phyloP scores from a whole-genome alignment of 1,139 yeast genomes.

The Kodamaea sp. region DNA sequence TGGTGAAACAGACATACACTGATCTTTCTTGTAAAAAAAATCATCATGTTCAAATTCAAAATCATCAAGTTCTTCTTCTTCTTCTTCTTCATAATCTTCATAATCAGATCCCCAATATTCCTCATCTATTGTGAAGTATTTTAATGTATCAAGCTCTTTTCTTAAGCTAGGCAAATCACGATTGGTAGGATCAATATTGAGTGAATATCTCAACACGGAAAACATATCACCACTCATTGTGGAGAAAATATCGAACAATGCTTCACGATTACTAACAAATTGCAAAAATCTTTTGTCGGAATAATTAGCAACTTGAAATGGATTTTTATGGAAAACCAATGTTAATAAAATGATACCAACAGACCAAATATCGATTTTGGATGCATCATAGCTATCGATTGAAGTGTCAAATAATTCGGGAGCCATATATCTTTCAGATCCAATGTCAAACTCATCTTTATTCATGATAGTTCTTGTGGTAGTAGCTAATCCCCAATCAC shows the following conservation, averaged over 20 bases:
- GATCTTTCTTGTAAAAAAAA: conserved; percentile 13
- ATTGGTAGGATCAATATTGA: conserved; percentile 85
- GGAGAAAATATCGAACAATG: conserved; percentile 88
- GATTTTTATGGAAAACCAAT: conserved; percentile 84
- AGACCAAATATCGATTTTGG: conserved; percentile 91
- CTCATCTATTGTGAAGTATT: conserved; percentile 80
- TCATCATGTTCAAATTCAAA: conserved; percentile 21
- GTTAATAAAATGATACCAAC: conserved; percentile 83
- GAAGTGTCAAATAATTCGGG: conserved; percentile 78
- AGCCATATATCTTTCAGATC: conserved; percentile 95
- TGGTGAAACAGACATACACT: conserved; percentile 8
- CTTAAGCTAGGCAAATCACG: conserved; percentile 63
- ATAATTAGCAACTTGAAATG: conserved; percentile 79
- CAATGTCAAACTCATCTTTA: conserved; percentile 75
- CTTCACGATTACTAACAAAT: conserved; percentile 84
- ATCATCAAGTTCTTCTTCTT: conserved; percentile 15
- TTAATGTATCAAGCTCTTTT: conserved; percentile 55
- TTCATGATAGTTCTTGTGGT: conserved; percentile 51
- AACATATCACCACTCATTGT: conserved; percentile 85
- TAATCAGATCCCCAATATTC: conserved; percentile 53
- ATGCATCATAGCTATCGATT: conserved; percentile 69
- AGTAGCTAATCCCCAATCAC: conserved; percentile 93
- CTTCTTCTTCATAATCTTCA: conserved; percentile 42
- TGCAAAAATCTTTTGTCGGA: conserved; percentile 84
- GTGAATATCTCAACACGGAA: conserved; percentile 69